Percentiles rank a stretch among this genome's conserved stretches.
These are phyloP conservation scores for Solanum pinnatisectum DNA, from an alignment of 257 asterid species.

Conservation along the genomic window DNA sequence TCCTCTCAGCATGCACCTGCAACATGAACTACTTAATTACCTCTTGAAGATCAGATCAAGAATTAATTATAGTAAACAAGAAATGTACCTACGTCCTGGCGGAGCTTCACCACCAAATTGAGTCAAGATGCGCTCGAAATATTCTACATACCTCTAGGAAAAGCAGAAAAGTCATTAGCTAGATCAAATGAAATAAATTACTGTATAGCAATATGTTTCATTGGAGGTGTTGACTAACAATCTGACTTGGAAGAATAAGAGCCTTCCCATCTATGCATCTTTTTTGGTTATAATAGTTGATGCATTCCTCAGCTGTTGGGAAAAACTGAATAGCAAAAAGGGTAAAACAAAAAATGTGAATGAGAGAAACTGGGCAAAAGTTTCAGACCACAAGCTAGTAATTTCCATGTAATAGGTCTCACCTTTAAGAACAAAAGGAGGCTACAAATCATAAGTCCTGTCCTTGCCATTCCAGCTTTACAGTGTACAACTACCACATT, in stretches of 20 bases:
- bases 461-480: slow-evolving; percentile 99
- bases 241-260: slow-evolving; percentile 93
- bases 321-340: slow-evolving; percentile 53
- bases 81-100: slow-evolving; percentile 94
- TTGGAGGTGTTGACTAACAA: slow-evolving; percentile 49
- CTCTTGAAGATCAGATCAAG: slow-evolving; percentile 7
- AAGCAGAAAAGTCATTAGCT: slow-evolving; percentile 13
- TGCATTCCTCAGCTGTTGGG: slow-evolving; percentile 93
- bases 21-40: slow-evolving; percentile 14
- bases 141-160: slow-evolving; percentile 84
- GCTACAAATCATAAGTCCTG: slow-evolving; percentile 95
- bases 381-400: not conserved
- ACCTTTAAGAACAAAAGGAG: slow-evolving; percentile 95
- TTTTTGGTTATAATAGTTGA: slow-evolving; percentile 76
- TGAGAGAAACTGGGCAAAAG: slow-evolving; percentile 4
- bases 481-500: slow-evolving; percentile 99
- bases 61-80: slow-evolving; percentile 22
- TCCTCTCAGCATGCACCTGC: slow-evolving; percentile 98
- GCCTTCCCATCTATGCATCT: slow-evolving; percentile 95
- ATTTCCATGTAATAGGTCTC: slow-evolving; percentile 10
- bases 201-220: not conserved
- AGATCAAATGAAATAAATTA: not conserved
- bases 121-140: slow-evolving; percentile 57
- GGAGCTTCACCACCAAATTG: slow-evolving; percentile 78
- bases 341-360: slow-evolving; percentile 10